These are phyloP conservation scores for Sarcodon aspratus DNA, from an alignment of 768 basidiomycete genomes.

Conservation along the genomic window DNA sequence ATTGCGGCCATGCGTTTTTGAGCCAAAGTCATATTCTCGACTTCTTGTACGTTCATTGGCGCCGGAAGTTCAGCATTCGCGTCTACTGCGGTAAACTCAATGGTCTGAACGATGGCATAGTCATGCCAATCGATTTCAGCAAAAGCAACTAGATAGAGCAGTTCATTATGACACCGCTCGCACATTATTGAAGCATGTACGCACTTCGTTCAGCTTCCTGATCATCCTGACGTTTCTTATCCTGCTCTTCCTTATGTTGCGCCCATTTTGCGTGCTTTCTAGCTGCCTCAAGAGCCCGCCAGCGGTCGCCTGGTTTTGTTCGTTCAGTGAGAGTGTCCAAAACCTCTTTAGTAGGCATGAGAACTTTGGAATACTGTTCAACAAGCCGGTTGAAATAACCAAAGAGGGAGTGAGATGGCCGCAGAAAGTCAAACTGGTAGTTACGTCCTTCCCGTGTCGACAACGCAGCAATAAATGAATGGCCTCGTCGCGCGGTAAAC, in stretches of 20 bases:
- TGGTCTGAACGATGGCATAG: conserved; percentile 95
- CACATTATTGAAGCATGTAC: conserved; percentile 18
- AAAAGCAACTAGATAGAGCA: conserved; percentile 55
- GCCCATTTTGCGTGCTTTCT: conserved; percentile 84
- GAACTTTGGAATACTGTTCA: conserved; percentile 87
- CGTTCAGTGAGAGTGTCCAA: conserved; percentile 61
- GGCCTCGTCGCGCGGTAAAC: conserved; percentile 88
- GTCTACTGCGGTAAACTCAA: conserved; percentile 93
- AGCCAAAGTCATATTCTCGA: conserved; percentile 92
- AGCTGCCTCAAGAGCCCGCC: conserved; percentile 70
- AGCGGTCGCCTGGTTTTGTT: conserved; percentile 53
- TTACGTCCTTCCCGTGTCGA: conserved; percentile 87
- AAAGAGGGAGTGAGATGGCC: conserved; percentile 92
- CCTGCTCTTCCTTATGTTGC: conserved; percentile 68
- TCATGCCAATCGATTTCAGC: conserved; percentile 99
- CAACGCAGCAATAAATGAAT: conserved; percentile 73
- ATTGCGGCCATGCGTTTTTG: conserved; percentile 98
- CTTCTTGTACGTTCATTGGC: conserved; percentile 92
- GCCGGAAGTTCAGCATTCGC: conserved; percentile 84
- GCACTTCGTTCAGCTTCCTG: conserved; percentile 82
- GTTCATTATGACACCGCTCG: neutral
- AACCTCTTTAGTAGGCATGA: conserved; percentile 70
- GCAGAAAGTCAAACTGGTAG: conserved; percentile 95
- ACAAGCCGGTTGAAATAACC: conserved; percentile 96
- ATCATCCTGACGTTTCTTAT: conserved; percentile 81